Conservation (phyloP, 2,329 filamentous ascomycete genomes). For the Penicillium sp. region DNA sequence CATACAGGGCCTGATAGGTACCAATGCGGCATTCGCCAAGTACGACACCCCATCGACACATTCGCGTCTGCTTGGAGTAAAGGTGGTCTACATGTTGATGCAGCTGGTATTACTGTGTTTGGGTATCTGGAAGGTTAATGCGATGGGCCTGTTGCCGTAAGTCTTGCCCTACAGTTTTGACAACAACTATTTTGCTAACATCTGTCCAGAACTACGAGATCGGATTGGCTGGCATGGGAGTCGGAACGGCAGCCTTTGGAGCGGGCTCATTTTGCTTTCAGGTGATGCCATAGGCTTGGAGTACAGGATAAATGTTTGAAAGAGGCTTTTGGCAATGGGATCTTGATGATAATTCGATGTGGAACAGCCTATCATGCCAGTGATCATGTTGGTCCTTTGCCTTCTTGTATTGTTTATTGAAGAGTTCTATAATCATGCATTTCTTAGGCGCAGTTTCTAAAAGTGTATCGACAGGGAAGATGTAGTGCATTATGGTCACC, state of each 20-base stretch:
- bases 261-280: slow-evolving; percentile 60
- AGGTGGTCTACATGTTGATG: slow-evolving; percentile 82
- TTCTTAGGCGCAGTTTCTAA: not conserved
- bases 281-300: slow-evolving; percentile 17
- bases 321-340: not conserved
- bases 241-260: slow-evolving; percentile 67
- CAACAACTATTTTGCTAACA: slow-evolving; percentile 9
- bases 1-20: slow-evolving; percentile 75
- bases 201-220: slow-evolving; percentile 75
- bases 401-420: not conserved
- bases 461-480: not conserved
- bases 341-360: not conserved
- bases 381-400: not conserved
- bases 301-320: not conserved
- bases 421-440: not conserved
- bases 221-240: slow-evolving; percentile 98
- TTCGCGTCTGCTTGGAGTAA: slow-evolving; percentile 72
- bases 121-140: slow-evolving; percentile 94
- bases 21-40: slow-evolving; percentile 83
- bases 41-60: slow-evolving; percentile 82
- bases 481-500: not conserved
- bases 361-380: not conserved
- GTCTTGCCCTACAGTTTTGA: slow-evolving; percentile 35
- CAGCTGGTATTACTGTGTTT: slow-evolving; percentile 79
- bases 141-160: slow-evolving; percentile 90